Evolutionary conservation across 2,329 filamentous ascomycete genomes (phyloP), one percentile per base, ranked within the genome.

Genomic region (Aspergillus chevalieri): DNA sequence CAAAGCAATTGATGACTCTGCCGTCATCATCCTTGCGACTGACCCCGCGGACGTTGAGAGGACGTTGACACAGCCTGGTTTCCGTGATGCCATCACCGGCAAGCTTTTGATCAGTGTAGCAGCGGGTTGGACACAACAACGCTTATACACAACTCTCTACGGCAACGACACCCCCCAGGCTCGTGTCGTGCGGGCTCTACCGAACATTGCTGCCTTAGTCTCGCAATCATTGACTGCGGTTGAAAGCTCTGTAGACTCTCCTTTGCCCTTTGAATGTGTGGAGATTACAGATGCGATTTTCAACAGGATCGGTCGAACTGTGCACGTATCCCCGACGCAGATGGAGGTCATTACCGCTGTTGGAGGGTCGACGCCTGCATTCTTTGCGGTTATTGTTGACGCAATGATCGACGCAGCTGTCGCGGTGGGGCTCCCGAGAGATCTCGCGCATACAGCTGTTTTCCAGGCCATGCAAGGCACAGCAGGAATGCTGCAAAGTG

Each of bases 381-480:
- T 85, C 62, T 76, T 78, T 41, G 79, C 81, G 0, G 65, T 85
- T 6, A 72, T 84, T 34, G 69, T 81, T 4, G 82, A 85, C 58
- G 78, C 78, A 0, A 70, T 83, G 51, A 78, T 80, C 2, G 81
- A 84, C 58, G 82, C 81, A 0, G 81, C 76, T 2, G 80, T 84
- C 2, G 81, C 81, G 0, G 83, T 83, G 72, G 82, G 82, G 1
- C 58, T 85, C 15, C 81, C 80, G 1, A 65, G 80, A 15, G 76
- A 78, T 2, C 75, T 83, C 58, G 80, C 81, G 2, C 78, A 82
- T 56, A 59, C 76, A 6, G 83, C 84, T 80, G 78, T 81, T 47
- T 78, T 80, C 6, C 82, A 85, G 69, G 78, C 78, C 0, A 80
- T 84, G 75, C 71, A 75, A 51, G 82, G 82, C 3, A 80, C 80